Evolutionary conservation across 306 rosid genomes (phyloP), one percentile per base, ranked within the genome.

Genomic region (Rubus idaeus): DNA sequence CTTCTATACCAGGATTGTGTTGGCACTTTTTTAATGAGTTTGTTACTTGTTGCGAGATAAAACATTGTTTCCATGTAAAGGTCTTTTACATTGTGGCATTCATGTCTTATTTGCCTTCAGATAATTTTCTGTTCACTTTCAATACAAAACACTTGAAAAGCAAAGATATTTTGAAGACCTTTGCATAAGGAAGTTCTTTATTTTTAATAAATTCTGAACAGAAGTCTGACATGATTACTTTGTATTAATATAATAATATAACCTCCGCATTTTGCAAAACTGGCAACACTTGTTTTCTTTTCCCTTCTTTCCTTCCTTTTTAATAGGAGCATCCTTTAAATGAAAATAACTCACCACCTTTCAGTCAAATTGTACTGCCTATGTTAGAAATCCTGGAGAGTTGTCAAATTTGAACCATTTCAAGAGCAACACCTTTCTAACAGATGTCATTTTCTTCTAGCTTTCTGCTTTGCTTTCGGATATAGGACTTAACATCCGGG

Each of bases 401-500:
- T 18, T 57, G 47, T 51, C 66, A 45, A 80, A 47, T 49, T 42
- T 30, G 70, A 62, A 64, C 26, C 42, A 81, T 47, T 51, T 71
- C 45, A 53, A 21, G 74, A 23, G 40, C 5, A 53, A 8, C 53
- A 46, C 12, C 79, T 73, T 76, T 77, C 81, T 88, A 68, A 86
- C 78, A 17, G 42, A 17, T 81, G 52, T 83, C 76, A 62, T 82
- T 81, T 82, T 83, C 47, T 66, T 74, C 51, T 77, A 88, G 91
- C 91, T 88, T 63, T 88, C 91, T 67, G 78, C 91, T 11, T 79
- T 88, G 74, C 91, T 88, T 70, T 88, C 91, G 50, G 89, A 88
- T 79, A 86, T 88, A 81, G 91, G 86, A 71, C 86, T 88, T 71
- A 88, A 88, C 82, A 88, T 88, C 71, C 91, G 91, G 41, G 91